Conservation (phyloP, 495 filamentous ascomycete species). For the Aspergillus sparsus region DNA sequence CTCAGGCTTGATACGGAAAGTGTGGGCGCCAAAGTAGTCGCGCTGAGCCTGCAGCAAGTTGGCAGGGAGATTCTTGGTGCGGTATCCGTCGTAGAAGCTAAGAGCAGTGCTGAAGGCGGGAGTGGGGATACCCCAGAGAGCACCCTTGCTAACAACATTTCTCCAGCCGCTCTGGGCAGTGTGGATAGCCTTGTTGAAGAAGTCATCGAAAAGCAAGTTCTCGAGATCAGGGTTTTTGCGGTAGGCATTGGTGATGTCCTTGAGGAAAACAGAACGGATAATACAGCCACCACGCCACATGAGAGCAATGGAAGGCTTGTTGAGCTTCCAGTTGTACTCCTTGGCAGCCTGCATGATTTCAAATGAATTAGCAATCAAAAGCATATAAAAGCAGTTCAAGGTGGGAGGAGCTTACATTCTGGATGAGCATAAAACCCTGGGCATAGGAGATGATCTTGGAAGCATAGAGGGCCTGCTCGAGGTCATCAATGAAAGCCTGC, state of each 20-base stretch:
- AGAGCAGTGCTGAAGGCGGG: conserved; percentile 96
- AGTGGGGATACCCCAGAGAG: conserved; percentile 89
- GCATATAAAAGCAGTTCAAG: background rate
- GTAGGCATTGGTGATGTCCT: conserved; percentile 98
- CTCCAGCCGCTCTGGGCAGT: conserved; percentile 94
- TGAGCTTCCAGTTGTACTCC: conserved; percentile 96
- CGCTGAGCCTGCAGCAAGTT: conserved; percentile 98
- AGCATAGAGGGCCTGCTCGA: conserved; percentile 97
- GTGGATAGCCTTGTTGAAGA: conserved; percentile 99
- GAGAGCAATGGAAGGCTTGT: conserved; percentile 98
- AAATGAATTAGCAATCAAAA: conserved; percentile 5
- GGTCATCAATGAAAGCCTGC: conserved; percentile 89
- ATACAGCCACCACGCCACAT: conserved; percentile 99
- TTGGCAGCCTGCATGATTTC: conserved; percentile 69
- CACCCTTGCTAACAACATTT: conserved; percentile 87
- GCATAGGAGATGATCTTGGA: conserved; percentile 99
- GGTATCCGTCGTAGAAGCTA: conserved; percentile 97
- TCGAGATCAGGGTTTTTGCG: conserved; percentile 92
- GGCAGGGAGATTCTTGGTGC: conserved; percentile 90
- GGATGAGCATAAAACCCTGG: conserved; percentile 99
- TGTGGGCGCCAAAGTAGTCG: conserved; percentile 99
- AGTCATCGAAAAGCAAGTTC: conserved; percentile 97
- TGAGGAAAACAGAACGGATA: conserved; percentile 99
- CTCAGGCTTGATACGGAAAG: conserved; percentile 96
- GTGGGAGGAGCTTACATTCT: conserved; percentile 70